Conservation (phyloP, 306 rosid species). For the Arachis stenosperma region DNA sequence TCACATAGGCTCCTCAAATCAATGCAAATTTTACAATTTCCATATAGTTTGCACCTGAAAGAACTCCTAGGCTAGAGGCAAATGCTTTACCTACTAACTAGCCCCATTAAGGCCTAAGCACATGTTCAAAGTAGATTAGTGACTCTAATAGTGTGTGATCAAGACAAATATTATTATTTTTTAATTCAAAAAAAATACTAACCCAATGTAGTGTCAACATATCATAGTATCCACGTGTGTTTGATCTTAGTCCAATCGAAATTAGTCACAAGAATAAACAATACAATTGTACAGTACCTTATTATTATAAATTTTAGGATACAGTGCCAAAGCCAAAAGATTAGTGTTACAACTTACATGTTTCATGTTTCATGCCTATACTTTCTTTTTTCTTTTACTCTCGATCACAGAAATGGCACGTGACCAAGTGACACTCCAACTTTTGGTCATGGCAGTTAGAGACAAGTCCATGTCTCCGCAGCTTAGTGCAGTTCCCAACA, state of each 20-base stretch:
- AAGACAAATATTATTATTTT: not conserved
- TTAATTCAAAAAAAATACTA: too few species aligned
- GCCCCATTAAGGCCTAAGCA: slow-evolving; percentile 45
- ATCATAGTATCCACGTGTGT: slow-evolving; percentile 34
- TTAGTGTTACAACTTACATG: slow-evolving; percentile 21
- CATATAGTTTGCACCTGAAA: slow-evolving; percentile 1
- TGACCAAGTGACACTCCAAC: slow-evolving; percentile 36
- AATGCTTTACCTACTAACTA: slow-evolving; percentile 26
- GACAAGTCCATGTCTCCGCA: slow-evolving; percentile 54
- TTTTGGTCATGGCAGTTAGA: slow-evolving; percentile 47
- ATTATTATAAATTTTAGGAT: not conserved
- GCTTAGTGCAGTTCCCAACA: slow-evolving; percentile 46
- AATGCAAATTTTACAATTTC: slow-evolving; percentile 19
- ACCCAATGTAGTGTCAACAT: slow-evolving; percentile 1
- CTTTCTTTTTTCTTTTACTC: not conserved
- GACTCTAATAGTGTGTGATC: slow-evolving; percentile 8
- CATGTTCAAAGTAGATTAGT: slow-evolving; percentile 28
- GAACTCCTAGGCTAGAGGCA: slow-evolving; percentile 8
- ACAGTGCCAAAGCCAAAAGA: not conserved
- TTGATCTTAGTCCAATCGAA: slow-evolving; percentile 32
- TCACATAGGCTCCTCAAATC: slow-evolving; percentile 20
- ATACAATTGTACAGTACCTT: not conserved
- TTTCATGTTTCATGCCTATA: slow-evolving; percentile 23
- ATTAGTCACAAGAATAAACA: slow-evolving; percentile 13
- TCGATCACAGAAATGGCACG: slow-evolving; percentile 38